Evolutionary conservation across 805 yeast species (phyloP), one percentile per base, ranked within the genome.

Genomic region (Kuraishia borneana): DNA sequence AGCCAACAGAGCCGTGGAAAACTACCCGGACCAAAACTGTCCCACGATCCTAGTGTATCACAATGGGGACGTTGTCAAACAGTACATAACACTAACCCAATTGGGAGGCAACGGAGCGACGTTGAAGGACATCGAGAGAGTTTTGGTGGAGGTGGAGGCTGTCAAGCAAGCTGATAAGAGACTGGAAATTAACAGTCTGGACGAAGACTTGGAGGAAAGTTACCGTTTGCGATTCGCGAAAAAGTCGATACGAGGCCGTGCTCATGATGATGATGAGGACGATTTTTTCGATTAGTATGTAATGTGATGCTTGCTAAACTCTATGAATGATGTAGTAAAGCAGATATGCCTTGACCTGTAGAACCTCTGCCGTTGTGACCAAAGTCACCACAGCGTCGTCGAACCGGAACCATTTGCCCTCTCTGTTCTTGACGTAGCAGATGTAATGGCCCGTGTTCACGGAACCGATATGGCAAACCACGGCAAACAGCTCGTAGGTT

Each of bases 371-470:
- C 35, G 68, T 73, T 6, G 75, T 54, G 8, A 85, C 68, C 36
- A 73, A 53, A 2, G 87, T 72, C 10, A 92, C 81, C 46, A 77
- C 74, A 13, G 92, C 76, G 58, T 92, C 99, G 50, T 92, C 96
- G 52, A 87, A 88, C 51, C 74, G 77, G 51, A 81, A 81, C 99
- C 99, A 92, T 46, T 70, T 66, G 2, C 85, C 82, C 28, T 72
- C 69, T n/a, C 71, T 61, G 36, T 65, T 71, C 50, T 88, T 89
- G 40, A 83, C 70, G 46, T 78, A 67, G 13, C 92, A 79, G 10
- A 88, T 70, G 53, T 92, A 92, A 54, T 92, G 99, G 8, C 99
- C 99, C 2, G 96, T 92, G 51, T 85, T 85, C 5, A 89, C 92
- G 14, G 89, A 77, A 1, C 99, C 99, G 22, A 76, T 76, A 54